These are phyloP conservation scores for Brettanomyces nanus DNA, from an alignment of 805 yeast species.

Conservation along the genomic window DNA sequence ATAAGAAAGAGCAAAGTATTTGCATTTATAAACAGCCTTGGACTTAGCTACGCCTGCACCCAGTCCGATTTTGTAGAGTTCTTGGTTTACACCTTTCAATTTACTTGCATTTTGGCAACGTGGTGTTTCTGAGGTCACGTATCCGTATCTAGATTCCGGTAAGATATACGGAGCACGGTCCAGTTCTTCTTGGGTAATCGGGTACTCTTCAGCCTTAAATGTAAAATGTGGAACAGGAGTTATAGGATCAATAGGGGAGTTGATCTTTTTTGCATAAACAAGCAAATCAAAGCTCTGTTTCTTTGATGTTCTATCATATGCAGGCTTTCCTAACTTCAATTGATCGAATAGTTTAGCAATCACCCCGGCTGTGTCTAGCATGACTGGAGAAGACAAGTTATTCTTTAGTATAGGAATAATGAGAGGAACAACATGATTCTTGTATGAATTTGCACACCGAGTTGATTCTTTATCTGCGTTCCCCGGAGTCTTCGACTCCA, in stretches of 20 bases:
- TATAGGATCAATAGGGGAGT: slow-evolving; percentile 4
- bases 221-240: slow-evolving; percentile 5
- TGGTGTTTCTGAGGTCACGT: slow-evolving; percentile 10
- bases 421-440: no score
- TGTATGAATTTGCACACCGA: no score
- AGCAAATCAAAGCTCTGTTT: no score
- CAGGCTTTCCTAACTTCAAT: no score
- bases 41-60: slow-evolving; percentile 5
- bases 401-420: no score
- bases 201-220: slow-evolving; percentile 4
- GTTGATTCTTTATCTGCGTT: no score
- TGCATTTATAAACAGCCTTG: slow-evolving; percentile 12
- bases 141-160: slow-evolving; percentile 11
- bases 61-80: slow-evolving; percentile 10
- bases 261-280: no score
- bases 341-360: no score
- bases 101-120: slow-evolving; percentile 7
- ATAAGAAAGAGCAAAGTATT: slow-evolving; percentile 17
- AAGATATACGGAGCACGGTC: slow-evolving; percentile 8
- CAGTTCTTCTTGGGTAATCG: slow-evolving; percentile 8
- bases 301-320: no score
- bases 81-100: slow-evolving; percentile 19
- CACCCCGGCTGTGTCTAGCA: no score
- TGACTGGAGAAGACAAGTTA: no score
- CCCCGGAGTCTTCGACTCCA: no score